Evolutionary conservation across 164 flowering plant genomes (phyloP), one percentile per base, ranked within the genome.

Genomic region (Dillenia turbinata): DNA sequence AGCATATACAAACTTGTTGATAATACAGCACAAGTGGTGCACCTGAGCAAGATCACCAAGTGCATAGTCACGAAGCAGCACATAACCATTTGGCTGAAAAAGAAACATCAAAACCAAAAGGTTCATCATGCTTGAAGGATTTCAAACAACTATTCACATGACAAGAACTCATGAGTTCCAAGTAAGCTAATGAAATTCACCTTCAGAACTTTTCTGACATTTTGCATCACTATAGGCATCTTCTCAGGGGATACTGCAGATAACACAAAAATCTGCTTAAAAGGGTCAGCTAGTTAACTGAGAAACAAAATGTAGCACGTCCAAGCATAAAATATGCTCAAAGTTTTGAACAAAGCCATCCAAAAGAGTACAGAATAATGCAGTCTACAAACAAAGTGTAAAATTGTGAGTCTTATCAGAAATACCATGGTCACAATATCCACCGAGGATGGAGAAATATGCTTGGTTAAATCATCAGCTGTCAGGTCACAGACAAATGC

Each of bases 1-100:
- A 8, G 52, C 51, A 53, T 13, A 44, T 12, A 49, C 12, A 14
- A 44, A 58, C 12, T 45, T 54, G 12, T 15, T 1, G 6, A 26
- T 47, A 75, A 54, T 43, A 75, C 22, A 19, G 22, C 22, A 19
- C 1, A 19, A 1, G 22, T 19, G 1, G 22, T 19, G 22, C 22
- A 94, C 99, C 97, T 94, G 99, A 70, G 99, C 99, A 75, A 94
- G 95, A 78, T 94, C 99, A 15, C 99, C 97, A 64, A 76, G 65
- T 13, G 96, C 97, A 81, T 94, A 94, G 71, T 94, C 99, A 14
- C 99, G 96, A 64, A 94, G 78, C 69, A 94, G 81, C 66, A 94
- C 82, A 69, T 67, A 67, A 65, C 97, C 95, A 79, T 81, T 81
- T 78, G 97, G 96, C 99, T 94, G 92, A 54, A 82, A 72, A 61